Evolutionary conservation across 257 asterid genomes (phyloP), one percentile per base, ranked within the genome.

Genomic region (Perilla frutescens): DNA sequence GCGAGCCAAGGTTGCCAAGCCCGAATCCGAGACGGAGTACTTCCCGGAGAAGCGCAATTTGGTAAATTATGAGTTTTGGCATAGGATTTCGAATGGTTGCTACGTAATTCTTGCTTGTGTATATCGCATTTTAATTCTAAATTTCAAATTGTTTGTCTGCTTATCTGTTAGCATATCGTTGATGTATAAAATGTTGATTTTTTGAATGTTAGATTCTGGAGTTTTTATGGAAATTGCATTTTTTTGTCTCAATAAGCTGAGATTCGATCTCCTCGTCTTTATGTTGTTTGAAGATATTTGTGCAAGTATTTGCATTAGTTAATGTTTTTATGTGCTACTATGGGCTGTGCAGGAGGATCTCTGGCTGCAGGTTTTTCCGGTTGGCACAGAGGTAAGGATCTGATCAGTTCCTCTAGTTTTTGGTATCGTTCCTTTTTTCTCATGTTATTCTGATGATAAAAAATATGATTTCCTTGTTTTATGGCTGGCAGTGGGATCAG

Each of bases 401-500:
- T 45, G 47, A 44, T 15, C 2, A 48, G 7, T 62, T 36, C 3
- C 1, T 51, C 40, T 41, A 8, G 62, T 64, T 43, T 41, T 10
- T 11, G 45, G 29, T 34, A 8, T 15, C 3, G 9, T 49, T 50
- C 20, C 29, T 49, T 20, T 20, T 34, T 50, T 13, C 11, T 66
- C 32, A 1, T 32, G 44, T 8, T 34, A n/a, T 7, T 7, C 4
- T 13, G 59, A 32, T 64, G 54, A 36, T 60, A n/a, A 20, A 1
- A 47, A 8, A 32, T 10, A 8, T 44, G 12, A 12, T 41, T 44
- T 65, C 20, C 13, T 55, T 3, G n/a, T 62, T 29, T 50, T 45
- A 26, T 56, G 54, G 49, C 81, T 82, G 70, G 41, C 91, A 95
- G 99, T 95, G 99, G 99, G 98, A 95, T 85, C 97, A 86, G 87